Evolutionary conservation across 345 rosid genomes (phyloP).

Genomic region (Physaria fendleri): DNA sequence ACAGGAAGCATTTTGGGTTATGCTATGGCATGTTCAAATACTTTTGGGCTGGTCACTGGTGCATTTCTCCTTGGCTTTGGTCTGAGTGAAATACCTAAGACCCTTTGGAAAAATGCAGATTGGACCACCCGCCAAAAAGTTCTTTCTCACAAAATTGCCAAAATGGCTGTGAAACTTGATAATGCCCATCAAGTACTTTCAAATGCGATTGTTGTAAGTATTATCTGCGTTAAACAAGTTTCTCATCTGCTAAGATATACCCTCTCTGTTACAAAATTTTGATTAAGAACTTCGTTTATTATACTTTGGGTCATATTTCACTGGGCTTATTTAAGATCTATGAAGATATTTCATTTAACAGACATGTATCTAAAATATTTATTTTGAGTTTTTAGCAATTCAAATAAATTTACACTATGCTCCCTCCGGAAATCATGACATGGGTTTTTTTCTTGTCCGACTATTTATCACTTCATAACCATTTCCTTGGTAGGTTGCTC

Average conservation of each 20-base stretch:
- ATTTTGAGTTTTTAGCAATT: neutral
- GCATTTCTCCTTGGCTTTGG: constrained; percentile 99
- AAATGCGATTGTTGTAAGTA: constrained; percentile 91
- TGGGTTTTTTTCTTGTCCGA: neutral
- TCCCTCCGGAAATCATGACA: neutral
- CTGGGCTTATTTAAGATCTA: neutral
- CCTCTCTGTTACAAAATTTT: neutral
- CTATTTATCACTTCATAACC: neutral
- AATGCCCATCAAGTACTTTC: constrained; percentile 97
- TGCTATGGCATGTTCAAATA: constrained; percentile 98
- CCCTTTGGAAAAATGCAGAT: constrained; percentile 84
- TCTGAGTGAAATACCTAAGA: constrained; percentile 90
- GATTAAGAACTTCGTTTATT: neutral
- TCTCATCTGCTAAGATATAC: neutral
- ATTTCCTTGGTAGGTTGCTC: constrained; percentile 74
- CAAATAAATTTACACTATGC: neutral
- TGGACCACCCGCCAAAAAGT: constrained; percentile 92
- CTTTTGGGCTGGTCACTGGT: constrained; percentile 99
- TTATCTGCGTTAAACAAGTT: neutral
- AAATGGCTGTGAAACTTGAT: constrained; percentile 95
- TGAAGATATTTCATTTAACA: constrained; percentile 3
- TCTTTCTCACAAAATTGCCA: constrained; percentile 95
- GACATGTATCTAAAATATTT: neutral
- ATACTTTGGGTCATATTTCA: neutral
- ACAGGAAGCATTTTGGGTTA: constrained; percentile 63